Evolutionary conservation across 495 filamentous ascomycete species (phyloP), one percentile per base, ranked within the genome.

Genomic region (Penicillium maclennaniae): DNA sequence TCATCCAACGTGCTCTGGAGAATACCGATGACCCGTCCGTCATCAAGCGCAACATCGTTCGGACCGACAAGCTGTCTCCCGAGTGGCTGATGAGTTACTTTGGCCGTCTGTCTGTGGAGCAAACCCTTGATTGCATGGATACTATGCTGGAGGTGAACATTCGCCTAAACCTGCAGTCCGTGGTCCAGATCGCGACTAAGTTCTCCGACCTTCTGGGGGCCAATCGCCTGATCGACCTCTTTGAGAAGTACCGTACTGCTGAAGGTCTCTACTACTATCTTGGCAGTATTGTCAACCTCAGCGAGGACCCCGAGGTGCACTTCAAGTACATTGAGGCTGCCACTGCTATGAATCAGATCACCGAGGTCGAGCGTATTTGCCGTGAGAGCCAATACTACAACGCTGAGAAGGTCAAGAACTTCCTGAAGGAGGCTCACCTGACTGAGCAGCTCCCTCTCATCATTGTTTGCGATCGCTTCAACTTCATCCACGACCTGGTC

Each of bases 321-420:
- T 99, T 96, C 85, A 99, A 99, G 79, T 99, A 99, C 70, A 95
- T 99, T 47, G 91, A 97, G 74, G 91, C 95, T 50, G 93, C 95
- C 28, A 96, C 92, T 44, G 84, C 83, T 62, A 95, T 95, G 82
- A 82, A 82, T 8, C 92, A 99, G 68, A 81, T 95, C 58, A 88
- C 86, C 50, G 93, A 99, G 66, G 93, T 99, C 34, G 93, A 97
- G 78, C 88, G 93, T 25, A 91, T 99, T 66, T 97, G 92, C 75
- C 85, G 93, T 48, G 93, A 99, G 67, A 95, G 88, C 79, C 91
- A 86, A 76, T 84, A 83, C 67, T 97, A 92, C 79, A 96, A 97
- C 70, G 83, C 92, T 0, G 92, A 96, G 70, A 93, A 95, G 77
- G 92, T 97, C 44, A 97, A 97, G 78, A 99, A 99, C 79, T 99